Evolutionary conservation across 2,329 filamentous ascomycete species (phyloP).

Genomic region (Elsinoe necatrix): DNA sequence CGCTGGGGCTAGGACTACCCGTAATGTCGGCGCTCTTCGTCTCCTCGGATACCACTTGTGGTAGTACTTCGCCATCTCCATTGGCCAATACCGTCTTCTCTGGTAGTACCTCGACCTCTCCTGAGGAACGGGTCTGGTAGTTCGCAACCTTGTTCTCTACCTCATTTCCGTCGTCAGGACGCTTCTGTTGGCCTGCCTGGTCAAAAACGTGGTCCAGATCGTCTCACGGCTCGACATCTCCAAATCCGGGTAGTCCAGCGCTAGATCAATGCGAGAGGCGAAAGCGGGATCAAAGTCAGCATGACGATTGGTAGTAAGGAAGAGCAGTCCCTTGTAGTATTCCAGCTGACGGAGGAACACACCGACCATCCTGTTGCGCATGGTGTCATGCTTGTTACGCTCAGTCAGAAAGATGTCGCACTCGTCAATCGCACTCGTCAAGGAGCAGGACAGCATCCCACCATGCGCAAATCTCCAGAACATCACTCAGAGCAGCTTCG

Average conservation of each 20-base stretch:
- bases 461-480: conserved; percentile 74
- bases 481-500: conserved; percentile 29
- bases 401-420: conserved; percentile 79
- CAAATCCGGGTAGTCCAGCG: conserved; percentile 69
- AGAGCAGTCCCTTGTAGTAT: conserved; percentile 75
- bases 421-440: conserved; percentile 84
- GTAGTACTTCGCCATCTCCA: not conserved
- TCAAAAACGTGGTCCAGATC: conserved; percentile 7
- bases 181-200: not conserved
- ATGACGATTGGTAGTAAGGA: conserved; percentile 82
- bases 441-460: conserved; percentile 81
- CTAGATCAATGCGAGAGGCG: conserved; percentile 79
- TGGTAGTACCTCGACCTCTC: too few relatives aligned
- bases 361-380: conserved; percentile 75
- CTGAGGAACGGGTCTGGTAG: too few relatives aligned
- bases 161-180: too few relatives aligned
- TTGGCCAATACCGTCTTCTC: too few relatives aligned
- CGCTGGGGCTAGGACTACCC: not conserved
- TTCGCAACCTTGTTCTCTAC: too few relatives aligned
- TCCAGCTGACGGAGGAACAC: conserved; percentile 82
- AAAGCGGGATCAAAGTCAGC: conserved; percentile 87
- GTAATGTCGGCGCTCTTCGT: not conserved
- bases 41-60: not conserved
- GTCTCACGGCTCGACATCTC: not conserved
- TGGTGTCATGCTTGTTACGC: conserved; percentile 72